phyloP scores from a whole-genome alignment of 345 rosid genomes.

The Eucalyptus sideroxylon region DNA sequence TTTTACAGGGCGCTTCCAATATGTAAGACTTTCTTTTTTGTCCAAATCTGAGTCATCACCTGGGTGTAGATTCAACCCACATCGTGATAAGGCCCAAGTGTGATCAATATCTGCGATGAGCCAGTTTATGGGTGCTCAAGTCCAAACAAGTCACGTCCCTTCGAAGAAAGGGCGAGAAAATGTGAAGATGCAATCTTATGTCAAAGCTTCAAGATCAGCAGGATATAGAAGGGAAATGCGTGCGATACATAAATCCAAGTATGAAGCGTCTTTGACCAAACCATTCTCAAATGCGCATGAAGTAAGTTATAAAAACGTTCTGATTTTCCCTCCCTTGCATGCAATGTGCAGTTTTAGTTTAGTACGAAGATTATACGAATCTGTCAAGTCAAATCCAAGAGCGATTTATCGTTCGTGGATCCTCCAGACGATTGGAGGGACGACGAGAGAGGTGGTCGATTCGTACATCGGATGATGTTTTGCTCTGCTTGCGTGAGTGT shows the following conservation, averaged over 20 bases:
- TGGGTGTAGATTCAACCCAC: too few relatives aligned
- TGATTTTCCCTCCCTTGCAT: background rate
- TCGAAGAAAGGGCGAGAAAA: too few relatives aligned
- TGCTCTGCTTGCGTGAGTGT: background rate
- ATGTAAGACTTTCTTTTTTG: too few relatives aligned
- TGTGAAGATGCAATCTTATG: background rate
- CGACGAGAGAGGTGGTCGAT: background rate
- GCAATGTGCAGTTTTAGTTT: background rate
- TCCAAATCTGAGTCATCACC: too few relatives aligned
- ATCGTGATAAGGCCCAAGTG: too few relatives aligned
- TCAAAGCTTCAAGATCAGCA: background rate
- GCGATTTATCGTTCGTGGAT: background rate
- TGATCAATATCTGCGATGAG: too few relatives aligned
- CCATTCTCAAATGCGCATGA: background rate
- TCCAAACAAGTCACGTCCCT: too few relatives aligned
- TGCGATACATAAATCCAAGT: background rate
- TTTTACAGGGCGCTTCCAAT: rapidly evolving
- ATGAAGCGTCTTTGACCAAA: background rate
- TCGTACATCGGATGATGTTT: background rate
- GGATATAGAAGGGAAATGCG: background rate
- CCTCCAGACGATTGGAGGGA: background rate
- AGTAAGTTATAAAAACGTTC: background rate
- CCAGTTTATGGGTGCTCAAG: too few relatives aligned
- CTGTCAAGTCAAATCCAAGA: background rate
- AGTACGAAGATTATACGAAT: background rate